phyloP scores from a whole-genome alignment of 225 moss, liverwort and hornwort genomes.

The Takakia lepidozioides region DNA sequence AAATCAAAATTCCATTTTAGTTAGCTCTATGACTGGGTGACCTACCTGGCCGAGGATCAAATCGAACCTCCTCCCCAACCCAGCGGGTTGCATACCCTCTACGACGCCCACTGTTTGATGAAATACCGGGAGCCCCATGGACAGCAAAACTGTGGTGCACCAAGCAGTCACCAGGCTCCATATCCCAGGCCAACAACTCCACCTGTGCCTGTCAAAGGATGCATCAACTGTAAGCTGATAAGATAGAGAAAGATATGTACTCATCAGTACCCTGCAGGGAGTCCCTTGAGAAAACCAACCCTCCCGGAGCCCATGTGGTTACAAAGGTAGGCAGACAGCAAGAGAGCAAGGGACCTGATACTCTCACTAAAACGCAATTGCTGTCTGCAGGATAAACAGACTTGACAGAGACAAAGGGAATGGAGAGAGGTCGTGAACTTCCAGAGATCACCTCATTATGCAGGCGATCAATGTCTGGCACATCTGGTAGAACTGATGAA shows the following conservation, averaged over 20 bases:
- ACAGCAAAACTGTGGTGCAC: conserved; percentile 94
- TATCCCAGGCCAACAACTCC: conserved; percentile 85
- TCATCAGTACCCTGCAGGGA: too few species aligned
- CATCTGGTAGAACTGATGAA: conserved; percentile 58
- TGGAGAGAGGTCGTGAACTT: too few species aligned
- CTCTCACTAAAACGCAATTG: too few species aligned
- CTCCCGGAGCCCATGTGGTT: too few species aligned
- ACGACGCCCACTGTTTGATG: conserved; percentile 59
- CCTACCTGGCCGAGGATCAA: conserved; percentile 94
- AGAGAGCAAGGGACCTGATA: too few species aligned
- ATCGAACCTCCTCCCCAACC: conserved; percentile 78
- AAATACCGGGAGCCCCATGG: conserved; percentile 94
- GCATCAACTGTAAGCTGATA: too few species aligned
- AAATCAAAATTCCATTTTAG: not conserved
- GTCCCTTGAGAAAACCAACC: too few species aligned
- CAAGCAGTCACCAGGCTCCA: conserved; percentile 95
- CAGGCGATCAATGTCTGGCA: conserved; percentile 82
- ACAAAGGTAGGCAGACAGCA: too few species aligned
- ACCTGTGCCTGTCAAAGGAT: too few species aligned
- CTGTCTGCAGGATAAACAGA: too few species aligned
- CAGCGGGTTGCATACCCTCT: conserved; percentile 96
- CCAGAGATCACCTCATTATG: conserved; percentile 54
- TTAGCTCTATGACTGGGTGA: not conserved
- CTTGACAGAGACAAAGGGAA: too few species aligned
- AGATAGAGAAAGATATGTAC: too few species aligned